Evolutionary conservation across 441 rosid species (phyloP).

Genomic region (Euphorbia schlechtendalii): DNA sequence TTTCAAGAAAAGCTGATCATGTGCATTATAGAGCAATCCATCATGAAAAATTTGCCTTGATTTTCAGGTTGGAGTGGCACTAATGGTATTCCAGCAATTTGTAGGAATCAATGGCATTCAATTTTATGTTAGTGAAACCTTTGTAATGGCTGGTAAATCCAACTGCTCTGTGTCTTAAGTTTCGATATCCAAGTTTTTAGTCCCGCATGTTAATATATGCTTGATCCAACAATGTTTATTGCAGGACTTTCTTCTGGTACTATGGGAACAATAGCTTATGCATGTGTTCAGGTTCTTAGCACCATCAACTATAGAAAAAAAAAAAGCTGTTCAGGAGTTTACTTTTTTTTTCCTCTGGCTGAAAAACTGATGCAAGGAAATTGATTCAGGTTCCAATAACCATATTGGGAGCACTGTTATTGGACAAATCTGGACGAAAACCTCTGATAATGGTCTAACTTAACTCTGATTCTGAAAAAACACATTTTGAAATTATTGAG

Average conservation of each 20-base stretch:
- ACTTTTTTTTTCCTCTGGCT: background rate
- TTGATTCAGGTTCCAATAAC: slow-evolving; percentile 64
- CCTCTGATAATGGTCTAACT: slow-evolving; percentile 70
- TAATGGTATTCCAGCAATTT: slow-evolving; percentile 85
- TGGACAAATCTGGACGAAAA: slow-evolving; percentile 80
- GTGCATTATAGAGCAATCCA: background rate
- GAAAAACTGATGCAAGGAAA: slow-evolving; percentile 9
- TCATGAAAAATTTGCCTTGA: slow-evolving; percentile 9
- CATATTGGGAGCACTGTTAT: slow-evolving; percentile 61
- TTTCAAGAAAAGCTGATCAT: background rate
- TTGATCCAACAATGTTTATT: slow-evolving; percentile 5
- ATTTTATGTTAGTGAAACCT: slow-evolving; percentile 82
- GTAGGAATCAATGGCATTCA: slow-evolving; percentile 77
- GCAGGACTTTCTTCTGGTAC: slow-evolving; percentile 73
- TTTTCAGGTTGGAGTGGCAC: slow-evolving; percentile 67
- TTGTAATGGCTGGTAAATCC: slow-evolving; percentile 66
- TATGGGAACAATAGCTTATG: slow-evolving; percentile 70
- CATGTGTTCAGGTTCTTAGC: slow-evolving; percentile 58
- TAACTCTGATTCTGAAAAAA: background rate
- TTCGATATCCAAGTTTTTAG: background rate
- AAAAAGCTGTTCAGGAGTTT: background rate
- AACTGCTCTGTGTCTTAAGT: background rate
- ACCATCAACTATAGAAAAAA: background rate
- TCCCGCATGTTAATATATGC: background rate
- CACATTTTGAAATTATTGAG: background rate